Evolutionary conservation across 805 yeast species (phyloP), one percentile per base, ranked within the genome.

Genomic region (Zygosaccharomyces pseudorouxii): DNA sequence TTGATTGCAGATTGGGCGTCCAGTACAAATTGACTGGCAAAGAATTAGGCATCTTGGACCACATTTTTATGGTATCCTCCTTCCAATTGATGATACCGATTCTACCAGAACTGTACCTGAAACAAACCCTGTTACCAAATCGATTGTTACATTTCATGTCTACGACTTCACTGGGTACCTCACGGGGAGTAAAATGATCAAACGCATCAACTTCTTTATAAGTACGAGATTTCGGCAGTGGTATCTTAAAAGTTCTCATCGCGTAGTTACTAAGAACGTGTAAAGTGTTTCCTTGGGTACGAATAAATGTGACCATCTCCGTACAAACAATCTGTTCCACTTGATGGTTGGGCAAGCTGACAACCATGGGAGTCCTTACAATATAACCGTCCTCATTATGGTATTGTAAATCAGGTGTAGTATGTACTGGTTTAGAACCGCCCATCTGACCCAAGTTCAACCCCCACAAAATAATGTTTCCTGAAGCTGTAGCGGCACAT

Each of bases 381-480:
- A 62, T 46, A 37, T 57, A 52, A 1, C 86, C 54, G 62, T 64
- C 53, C 65, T 71, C 44, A 77, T 79, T 48, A 48, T 55, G 36
- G 71, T 80, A 56, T 75, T 78, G 28, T 68, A 62, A 38, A 80
- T 74, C 27, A 65, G 70, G 18, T 74, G 62, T 47, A 58, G 64
- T 51, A 66, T 72, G 30, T 79, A 82, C 30, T 12, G 57, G 60
- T 41, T 55, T 59, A 4, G 62, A 49, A 7, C 51, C 54, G 2
- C 92, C 92, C 82, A 88, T 79, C 63, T 88, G 96, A 0, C 96
- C 96, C 30, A 80, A 68, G 59, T 88, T 86, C 31, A 83, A 67
- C 2, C 96, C 96, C 95, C 96, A 88, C 33, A 79, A 64, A 51
- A 69, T 77, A 1, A 84, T 54, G n/a, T 58, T 50, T 8, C 76